Percentiles rank a stretch among this genome's conserved stretches.
phyloP scores from a whole-genome alignment of 2,329 filamentous ascomycete genomes.

The Tolypocladium endophyticum region DNA sequence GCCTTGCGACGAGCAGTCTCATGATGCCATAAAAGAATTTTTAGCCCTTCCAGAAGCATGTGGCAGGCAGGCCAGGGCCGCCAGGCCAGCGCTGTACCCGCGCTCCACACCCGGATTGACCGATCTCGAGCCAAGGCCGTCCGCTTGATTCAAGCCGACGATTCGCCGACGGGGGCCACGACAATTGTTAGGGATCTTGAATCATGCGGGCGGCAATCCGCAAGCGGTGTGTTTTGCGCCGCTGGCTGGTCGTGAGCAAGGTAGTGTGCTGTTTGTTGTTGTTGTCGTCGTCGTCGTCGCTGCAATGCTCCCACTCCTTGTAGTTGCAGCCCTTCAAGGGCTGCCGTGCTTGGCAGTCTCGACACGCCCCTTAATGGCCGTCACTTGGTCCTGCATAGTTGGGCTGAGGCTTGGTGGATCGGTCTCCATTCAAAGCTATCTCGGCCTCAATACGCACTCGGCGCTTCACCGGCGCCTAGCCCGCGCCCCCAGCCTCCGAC shows the following conservation, averaged over 20 bases:
- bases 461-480: constrained; percentile 20
- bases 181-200: constrained; percentile 1
- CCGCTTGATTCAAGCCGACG: constrained; percentile 7
- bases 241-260: background rate
- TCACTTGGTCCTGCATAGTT: too few species aligned
- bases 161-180: constrained; percentile 10
- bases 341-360: background rate
- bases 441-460: constrained; percentile 9
- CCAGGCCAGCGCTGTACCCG: constrained; percentile 8
- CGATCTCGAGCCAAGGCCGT: constrained; percentile 2
- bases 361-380: background rate
- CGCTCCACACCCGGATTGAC: constrained; percentile 15
- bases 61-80: constrained; percentile 3
- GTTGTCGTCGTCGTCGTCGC: background rate
- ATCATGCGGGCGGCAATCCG: background rate
- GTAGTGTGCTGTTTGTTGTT: background rate
- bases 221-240: background rate
- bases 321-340: background rate
- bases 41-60: constrained; percentile 19
- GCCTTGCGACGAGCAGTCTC: constrained; percentile 1
- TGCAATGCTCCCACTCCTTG: background rate
- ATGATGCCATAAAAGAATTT: constrained; percentile 14
- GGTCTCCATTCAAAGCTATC: constrained; percentile 3
- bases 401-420: constrained; percentile 3
- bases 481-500: constrained; percentile 7